phyloP scores from a whole-genome alignment of 2,329 filamentous ascomycete species.

The Pseudocercospora pini-densiflorae region DNA sequence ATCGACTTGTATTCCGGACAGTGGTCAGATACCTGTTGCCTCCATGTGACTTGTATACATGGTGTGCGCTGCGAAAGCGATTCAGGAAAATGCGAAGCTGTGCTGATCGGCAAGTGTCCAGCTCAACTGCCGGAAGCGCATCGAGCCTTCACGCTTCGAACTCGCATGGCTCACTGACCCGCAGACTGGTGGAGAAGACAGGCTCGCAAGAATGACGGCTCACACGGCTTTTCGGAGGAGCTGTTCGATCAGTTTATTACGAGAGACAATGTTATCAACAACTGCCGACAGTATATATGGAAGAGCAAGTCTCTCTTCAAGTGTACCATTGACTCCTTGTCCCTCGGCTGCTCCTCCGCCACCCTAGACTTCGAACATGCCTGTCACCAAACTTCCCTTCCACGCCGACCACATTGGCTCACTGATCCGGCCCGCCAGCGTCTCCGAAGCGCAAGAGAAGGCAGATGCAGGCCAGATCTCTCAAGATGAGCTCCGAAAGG shows the following conservation, averaged over 20 bases:
- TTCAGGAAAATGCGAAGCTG: not conserved
- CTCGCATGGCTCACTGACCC: conserved; percentile 1
- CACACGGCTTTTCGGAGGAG: not conserved
- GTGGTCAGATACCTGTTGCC: not conserved
- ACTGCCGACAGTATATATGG: conserved; percentile 4
- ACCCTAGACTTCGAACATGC: conserved; percentile 24
- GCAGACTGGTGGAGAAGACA: conserved; percentile 6
- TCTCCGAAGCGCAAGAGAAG: conserved; percentile 63
- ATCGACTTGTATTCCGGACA: not conserved
- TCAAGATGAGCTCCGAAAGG: conserved; percentile 60
- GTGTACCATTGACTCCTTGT: conserved; percentile 3
- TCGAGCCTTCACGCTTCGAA: not conserved
- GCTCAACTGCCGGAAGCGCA: conserved; percentile 3
- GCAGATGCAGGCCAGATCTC: conserved; percentile 60
- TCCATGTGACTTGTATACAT: not conserved
- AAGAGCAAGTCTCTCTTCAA: not conserved
- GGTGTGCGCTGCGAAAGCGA: not conserved
- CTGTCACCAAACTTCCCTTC: conserved; percentile 60
- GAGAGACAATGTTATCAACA: not conserved
- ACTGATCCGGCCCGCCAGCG: conserved; percentile 66
- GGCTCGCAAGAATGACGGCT: conserved; percentile 1
- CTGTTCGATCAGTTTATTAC: not conserved
- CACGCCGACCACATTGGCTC: conserved; percentile 76
- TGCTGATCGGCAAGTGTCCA: conserved; percentile 3
- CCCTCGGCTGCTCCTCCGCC: not conserved